Evolutionary conservation across 2,329 filamentous ascomycete genomes (phyloP).

Genomic region (Plectosphaerella plurivora): DNA sequence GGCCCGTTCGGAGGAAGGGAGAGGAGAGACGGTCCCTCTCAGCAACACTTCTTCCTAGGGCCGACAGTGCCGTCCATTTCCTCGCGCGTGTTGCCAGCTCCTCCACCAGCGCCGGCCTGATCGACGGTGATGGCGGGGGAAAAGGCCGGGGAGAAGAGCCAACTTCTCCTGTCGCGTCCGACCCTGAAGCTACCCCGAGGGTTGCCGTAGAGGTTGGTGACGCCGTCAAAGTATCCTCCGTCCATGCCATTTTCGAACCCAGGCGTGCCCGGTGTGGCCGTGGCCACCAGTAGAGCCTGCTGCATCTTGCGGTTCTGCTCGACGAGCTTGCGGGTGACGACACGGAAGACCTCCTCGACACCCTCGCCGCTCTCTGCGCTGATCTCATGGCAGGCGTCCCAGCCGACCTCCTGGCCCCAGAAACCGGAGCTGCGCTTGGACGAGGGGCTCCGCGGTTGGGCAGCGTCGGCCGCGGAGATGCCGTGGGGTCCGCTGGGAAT

Average conservation of each 20-base stretch:
- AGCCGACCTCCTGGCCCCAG: conserved; percentile 90
- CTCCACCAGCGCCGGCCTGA: conserved; percentile 22
- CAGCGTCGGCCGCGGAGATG: conserved; percentile 13
- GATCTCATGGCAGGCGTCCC: conserved; percentile 97
- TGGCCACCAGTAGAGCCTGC: conserved; percentile 52
- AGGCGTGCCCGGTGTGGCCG: conserved; percentile 44
- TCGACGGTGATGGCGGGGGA: conserved; percentile 47
- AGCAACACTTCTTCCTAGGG: conserved; percentile 18
- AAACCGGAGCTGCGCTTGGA: conserved; percentile 69
- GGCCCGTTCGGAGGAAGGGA: neutral
- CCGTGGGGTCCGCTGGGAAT: neutral
- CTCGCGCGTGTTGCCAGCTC: conserved; percentile 9
- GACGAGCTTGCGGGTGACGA: conserved; percentile 58
- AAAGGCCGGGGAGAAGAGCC: conserved; percentile 53
- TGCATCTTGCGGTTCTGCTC: conserved; percentile 62
- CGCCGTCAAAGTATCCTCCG: conserved; percentile 47
- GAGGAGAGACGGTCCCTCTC: neutral
- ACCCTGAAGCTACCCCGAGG: conserved; percentile 50
- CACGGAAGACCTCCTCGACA: conserved; percentile 91
- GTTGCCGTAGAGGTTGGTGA: conserved; percentile 19
- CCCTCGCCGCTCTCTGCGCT: conserved; percentile 91
- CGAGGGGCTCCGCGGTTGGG: conserved; percentile 55
- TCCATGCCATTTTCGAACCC: conserved; percentile 40
- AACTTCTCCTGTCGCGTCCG: conserved; percentile 53
- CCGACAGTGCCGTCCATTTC: conserved; percentile 1